A percentile compares a stretch with the other conserved stretches of the same genome.
phyloP scores from a whole-genome alignment of 495 filamentous ascomycete genomes.

The Collariella sp. region DNA sequence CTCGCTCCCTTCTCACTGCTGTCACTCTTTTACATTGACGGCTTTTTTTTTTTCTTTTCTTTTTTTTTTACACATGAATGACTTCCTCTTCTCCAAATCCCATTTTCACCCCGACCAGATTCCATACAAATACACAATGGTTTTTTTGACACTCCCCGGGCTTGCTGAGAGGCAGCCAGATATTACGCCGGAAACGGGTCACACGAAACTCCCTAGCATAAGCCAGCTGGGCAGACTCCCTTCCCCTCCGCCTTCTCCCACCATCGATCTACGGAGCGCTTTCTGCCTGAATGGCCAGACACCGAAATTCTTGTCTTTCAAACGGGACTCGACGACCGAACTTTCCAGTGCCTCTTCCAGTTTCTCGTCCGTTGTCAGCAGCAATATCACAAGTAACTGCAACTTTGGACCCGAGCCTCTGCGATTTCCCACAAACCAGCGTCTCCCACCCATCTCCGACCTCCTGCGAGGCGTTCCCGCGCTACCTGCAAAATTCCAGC shows the following conservation, averaged over 20 bases:
- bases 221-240: background rate
- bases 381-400: background rate
- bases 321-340: background rate
- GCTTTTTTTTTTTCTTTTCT: background rate
- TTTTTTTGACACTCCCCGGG: background rate
- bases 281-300: background rate
- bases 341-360: background rate
- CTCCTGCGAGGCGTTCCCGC: conserved; percentile 8
- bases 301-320: background rate
- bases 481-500: background rate
- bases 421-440: background rate
- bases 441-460: conserved; percentile 13
- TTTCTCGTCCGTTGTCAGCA: background rate
- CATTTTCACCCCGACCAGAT: background rate
- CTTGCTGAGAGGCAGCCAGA: background rate
- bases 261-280: background rate
- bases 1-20: background rate
- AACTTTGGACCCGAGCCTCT: background rate
- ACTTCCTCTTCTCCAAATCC: background rate
- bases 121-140: background rate
- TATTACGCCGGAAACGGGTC: background rate
- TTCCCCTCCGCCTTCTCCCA: background rate
- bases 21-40: background rate
- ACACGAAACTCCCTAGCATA: background rate
- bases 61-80: background rate